Base-by-base conservation (phyloP, 352 stramenopile genomes). In the Globisporangium mamillatum region DNA sequence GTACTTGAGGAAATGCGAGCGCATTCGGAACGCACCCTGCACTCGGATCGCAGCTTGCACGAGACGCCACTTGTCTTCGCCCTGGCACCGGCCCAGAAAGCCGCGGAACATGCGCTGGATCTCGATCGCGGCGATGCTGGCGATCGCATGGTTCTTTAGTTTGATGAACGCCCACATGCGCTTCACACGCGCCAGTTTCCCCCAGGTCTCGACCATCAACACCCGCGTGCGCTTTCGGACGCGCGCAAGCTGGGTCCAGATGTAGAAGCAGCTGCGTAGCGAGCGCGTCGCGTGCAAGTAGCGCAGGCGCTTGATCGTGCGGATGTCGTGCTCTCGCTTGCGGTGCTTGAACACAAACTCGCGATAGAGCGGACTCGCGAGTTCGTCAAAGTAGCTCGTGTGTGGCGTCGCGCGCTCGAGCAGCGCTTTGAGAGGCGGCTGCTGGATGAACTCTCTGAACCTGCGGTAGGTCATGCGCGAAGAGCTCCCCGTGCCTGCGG, bases 11-110 rank as follows among this genome's bases (percentile, higher is more conserved):
- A 92, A 88, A 63, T 91, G 74, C 50, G 79, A 83, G 12, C 82
- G 84, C 75, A 85, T 85, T 14, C 84, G 84, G 71, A 86, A 88
- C 4, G 84, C 82, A 24, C 82, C 78, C 66, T 92, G 84, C 32
- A 92, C 82, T 68, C 58, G 64, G 50, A 90, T 63, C 2, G 70
- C 81, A 18, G 82, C 82, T 68, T 91, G 80, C 1, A 92, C 70
- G 22, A 77, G 72, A 24, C 27, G 61, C 73, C 75, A 85, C 25
- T 75, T 64, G 9, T 75, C 69, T 20, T 75, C 66, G 4, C 80
- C 80, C 7, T 66, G 32, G 7, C 75, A 71, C 16, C 84, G 70
- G 0, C 79, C 82, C 4, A 68, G 55, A 64, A 81, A 78, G 4
- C 84, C 82, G 9, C 84, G 82, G 64, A 80, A 81, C 22, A 82